These are phyloP conservation scores for Triticum urartu DNA, from an alignment of 176 grass and related monocot species.

Conservation along the genomic window DNA sequence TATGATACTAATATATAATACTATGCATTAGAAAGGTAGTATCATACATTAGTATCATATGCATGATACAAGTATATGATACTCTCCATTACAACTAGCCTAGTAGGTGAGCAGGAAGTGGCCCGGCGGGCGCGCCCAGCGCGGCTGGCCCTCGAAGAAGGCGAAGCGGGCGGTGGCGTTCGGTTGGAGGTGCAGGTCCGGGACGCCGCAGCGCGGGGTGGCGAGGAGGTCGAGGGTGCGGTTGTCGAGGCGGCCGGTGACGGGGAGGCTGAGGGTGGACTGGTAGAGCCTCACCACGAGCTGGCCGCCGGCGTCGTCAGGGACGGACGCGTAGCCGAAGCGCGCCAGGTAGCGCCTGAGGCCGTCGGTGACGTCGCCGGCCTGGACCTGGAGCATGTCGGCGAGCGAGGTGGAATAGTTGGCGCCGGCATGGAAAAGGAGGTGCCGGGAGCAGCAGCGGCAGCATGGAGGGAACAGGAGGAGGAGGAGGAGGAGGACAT, in stretches of 20 bases:
- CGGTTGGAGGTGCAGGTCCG: background rate
- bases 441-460: background rate
- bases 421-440: background rate
- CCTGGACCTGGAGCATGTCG: background rate
- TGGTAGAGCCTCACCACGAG: background rate
- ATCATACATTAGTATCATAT: too few species aligned
- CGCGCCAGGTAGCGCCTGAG: slow-evolving; percentile 20
- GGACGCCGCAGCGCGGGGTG: slow-evolving; percentile 19
- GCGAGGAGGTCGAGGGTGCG: background rate
- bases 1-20: too few species aligned
- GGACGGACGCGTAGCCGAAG: background rate
- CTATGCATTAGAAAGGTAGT: too few species aligned
- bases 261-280: slow-evolving; percentile 12
- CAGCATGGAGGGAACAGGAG: background rate
- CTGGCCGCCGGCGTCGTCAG: background rate
- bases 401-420: background rate
- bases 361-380: background rate
- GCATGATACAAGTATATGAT: too few species aligned
- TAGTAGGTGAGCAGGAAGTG: slow-evolving; percentile 10
- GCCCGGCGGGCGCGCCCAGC: background rate
- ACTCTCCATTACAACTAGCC: too few species aligned
- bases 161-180: background rate
- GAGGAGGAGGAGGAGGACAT: slow-evolving; percentile 3
- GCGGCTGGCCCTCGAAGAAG: slow-evolving; percentile 11
- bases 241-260: background rate